phyloP scores from a whole-genome alignment of 345 rosid genomes.

The Firmiana major region DNA sequence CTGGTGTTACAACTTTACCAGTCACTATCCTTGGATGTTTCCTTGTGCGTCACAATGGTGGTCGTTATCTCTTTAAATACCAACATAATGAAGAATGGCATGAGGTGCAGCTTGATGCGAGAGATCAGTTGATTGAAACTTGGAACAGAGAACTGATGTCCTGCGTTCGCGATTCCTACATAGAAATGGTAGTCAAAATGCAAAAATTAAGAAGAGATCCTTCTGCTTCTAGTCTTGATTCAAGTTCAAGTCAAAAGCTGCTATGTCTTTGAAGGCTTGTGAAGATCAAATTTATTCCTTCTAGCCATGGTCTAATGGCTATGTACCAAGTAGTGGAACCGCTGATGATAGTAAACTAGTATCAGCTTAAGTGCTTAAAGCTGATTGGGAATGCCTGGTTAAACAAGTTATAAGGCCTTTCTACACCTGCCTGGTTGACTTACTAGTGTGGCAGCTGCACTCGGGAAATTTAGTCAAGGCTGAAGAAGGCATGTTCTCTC shows the following conservation, averaged over 20 bases:
- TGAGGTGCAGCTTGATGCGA: slow-evolving; percentile 49
- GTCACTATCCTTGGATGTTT: slow-evolving; percentile 80
- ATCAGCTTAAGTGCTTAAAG: slow-evolving; percentile 34
- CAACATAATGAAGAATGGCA: slow-evolving; percentile 38
- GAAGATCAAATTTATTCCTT: slow-evolving; percentile 75
- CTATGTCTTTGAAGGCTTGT: slow-evolving; percentile 57
- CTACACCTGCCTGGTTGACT: slow-evolving; percentile 73
- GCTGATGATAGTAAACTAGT: slow-evolving; percentile 27
- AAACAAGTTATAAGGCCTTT: slow-evolving; percentile 83
- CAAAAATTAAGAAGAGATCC: slow-evolving; percentile 73
- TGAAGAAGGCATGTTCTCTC: slow-evolving; percentile 95
- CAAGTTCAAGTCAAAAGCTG: slow-evolving; percentile 40
- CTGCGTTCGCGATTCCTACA: slow-evolving; percentile 82
- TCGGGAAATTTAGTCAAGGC: slow-evolving; percentile 88
- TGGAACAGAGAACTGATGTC: slow-evolving; percentile 93
- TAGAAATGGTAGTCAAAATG: slow-evolving; percentile 86
- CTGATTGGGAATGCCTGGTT: slow-evolving; percentile 76
- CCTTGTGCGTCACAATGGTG: slow-evolving; percentile 75
- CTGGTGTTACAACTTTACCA: slow-evolving; percentile 59
- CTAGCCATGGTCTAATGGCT: slow-evolving; percentile 71
- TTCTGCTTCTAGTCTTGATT: slow-evolving; percentile 53
- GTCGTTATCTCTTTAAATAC: slow-evolving; percentile 79
- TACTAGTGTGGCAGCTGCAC: slow-evolving; percentile 91
- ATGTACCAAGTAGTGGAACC: slow-evolving; percentile 27
- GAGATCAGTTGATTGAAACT: slow-evolving; percentile 78